Conservation (phyloP, 495 filamentous ascomycete genomes). For the Penicillium ucsense region DNA sequence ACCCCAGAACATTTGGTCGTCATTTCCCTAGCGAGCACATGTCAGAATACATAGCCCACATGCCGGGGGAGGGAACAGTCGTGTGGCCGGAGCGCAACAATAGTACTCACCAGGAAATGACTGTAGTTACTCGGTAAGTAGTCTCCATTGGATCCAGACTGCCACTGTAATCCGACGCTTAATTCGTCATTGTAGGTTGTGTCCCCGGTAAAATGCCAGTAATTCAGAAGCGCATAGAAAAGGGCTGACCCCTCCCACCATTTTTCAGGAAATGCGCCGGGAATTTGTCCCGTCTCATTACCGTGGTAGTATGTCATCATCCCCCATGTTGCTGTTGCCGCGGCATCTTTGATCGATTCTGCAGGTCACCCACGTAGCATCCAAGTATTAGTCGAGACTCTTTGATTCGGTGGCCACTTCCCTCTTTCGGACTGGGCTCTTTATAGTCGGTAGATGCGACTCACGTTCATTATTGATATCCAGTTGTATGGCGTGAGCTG, state of each 20-base stretch:
- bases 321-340: slow-evolving; percentile 5
- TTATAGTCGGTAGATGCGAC: background rate
- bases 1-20: slow-evolving; percentile 71
- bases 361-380: background rate
- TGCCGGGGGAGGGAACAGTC: background rate
- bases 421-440: too few species aligned
- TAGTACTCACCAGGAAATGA: slow-evolving; percentile 18
- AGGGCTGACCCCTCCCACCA: slow-evolving; percentile 67
- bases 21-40: slow-evolving; percentile 36
- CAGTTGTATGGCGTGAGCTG: slow-evolving; percentile 3
- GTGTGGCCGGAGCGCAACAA: too few species aligned
- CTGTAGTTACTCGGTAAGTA: slow-evolving; percentile 45
- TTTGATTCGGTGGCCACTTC: too few species aligned
- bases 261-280: slow-evolving; percentile 10
- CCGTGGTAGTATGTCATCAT: slow-evolving; percentile 12
- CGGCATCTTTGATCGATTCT: slow-evolving; percentile 14
- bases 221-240: slow-evolving; percentile 58
- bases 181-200: slow-evolving; percentile 53
- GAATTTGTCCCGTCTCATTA: slow-evolving; percentile 11
- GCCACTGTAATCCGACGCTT: slow-evolving; percentile 47
- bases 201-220: slow-evolving; percentile 65
- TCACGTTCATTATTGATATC: slow-evolving; percentile 5
- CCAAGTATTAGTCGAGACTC: too few species aligned
- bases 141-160: slow-evolving; percentile 48
- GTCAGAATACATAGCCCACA: background rate